Conservation (phyloP, 768 basidiomycete species). For the Podaxis sp. region DNA sequence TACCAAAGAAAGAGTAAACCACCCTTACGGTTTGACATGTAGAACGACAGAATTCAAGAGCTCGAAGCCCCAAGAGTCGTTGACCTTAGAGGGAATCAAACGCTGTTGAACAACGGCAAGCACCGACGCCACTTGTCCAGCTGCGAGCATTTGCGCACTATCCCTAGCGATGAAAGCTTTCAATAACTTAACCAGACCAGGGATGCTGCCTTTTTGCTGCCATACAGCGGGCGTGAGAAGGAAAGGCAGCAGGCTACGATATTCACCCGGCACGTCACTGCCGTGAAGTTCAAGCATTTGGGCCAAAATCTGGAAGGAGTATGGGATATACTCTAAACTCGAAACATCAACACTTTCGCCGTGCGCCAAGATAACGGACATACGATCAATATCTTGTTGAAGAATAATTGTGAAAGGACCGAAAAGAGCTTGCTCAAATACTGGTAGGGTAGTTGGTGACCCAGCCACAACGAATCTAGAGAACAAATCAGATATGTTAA, state of each 20-base stretch:
- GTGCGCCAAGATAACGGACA: slow-evolving; percentile 22
- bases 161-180: slow-evolving; percentile 82
- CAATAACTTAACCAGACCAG: slow-evolving; percentile 86
- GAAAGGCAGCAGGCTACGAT: slow-evolving; percentile 76
- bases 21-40: slow-evolving; percentile 71
- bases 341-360: neutral
- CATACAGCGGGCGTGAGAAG: slow-evolving; percentile 84
- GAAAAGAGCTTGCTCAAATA: slow-evolving; percentile 82
- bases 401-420: slow-evolving; percentile 86
- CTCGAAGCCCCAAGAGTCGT: slow-evolving; percentile 92
- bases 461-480: slow-evolving; percentile 78
- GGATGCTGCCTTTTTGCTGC: slow-evolving; percentile 94
- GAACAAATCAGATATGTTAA: neutral
- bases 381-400: slow-evolving; percentile 92
- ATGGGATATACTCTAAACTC: slow-evolving; percentile 87
- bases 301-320: slow-evolving; percentile 93
- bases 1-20: slow-evolving; percentile 1
- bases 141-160: slow-evolving; percentile 59
- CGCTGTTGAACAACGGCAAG: slow-evolving; percentile 90
- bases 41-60: slow-evolving; percentile 76
- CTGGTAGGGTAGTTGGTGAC: slow-evolving; percentile 60
- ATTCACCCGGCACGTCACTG: slow-evolving; percentile 67
- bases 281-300: slow-evolving; percentile 89
- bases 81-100: slow-evolving; percentile 80
- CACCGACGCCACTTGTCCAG: slow-evolving; percentile 73